Conservation (phyloP, 208 protist species). For the Trypanosoma platydactyli region DNA sequence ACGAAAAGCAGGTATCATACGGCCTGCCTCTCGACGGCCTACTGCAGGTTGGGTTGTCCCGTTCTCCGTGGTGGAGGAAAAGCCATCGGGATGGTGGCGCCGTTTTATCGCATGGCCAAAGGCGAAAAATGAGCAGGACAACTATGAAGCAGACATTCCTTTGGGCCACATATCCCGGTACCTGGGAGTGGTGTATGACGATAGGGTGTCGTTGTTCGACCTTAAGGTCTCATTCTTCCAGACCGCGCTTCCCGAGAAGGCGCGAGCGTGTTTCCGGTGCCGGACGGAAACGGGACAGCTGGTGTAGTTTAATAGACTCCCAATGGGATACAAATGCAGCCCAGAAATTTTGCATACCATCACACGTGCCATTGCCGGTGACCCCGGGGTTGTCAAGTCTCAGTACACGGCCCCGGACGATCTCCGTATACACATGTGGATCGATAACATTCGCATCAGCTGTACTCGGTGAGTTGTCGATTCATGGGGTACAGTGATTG, state of each 20-base stretch:
- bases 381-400: not conserved
- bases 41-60: conserved; percentile 6
- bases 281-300: conserved; percentile 6
- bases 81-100: not conserved
- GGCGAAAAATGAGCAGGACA: conserved; percentile 8
- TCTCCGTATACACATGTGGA: conserved; percentile 4
- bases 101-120: conserved; percentile 18
- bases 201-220: not conserved
- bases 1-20: conserved; percentile 4
- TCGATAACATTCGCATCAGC: too few relatives aligned
- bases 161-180: conserved; percentile 1
- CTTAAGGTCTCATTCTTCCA: conserved; percentile 7
- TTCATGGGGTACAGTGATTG: not conserved
- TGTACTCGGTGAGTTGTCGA: not conserved
- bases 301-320: conserved; percentile 9
- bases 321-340: too few relatives aligned
- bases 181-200: conserved; percentile 8
- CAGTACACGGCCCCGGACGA: not conserved
- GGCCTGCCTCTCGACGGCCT: not conserved
- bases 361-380: conserved; percentile 1
- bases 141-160: conserved; percentile 11
- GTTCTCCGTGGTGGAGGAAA: conserved; percentile 7
- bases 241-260: not conserved
- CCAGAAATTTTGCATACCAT: conserved; percentile 17
- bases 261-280: conserved; percentile 1